These are phyloP conservation scores for Picea abies DNA, from an alignment of 83 land plant species.

Conservation along the genomic window DNA sequence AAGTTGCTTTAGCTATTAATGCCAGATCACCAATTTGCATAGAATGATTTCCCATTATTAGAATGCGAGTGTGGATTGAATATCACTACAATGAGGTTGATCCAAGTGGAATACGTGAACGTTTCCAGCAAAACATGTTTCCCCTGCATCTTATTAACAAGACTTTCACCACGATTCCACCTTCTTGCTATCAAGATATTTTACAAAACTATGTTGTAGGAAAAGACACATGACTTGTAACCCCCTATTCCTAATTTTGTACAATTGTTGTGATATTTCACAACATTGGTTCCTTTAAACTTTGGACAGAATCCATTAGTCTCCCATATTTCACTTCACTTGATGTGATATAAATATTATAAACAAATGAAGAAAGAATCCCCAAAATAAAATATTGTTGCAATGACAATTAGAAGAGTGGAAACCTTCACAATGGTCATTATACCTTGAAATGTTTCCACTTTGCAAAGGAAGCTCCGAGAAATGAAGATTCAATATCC, in stretches of 20 bases:
- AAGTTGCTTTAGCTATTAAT: constrained; percentile 57
- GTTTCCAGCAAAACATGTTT: constrained; percentile 72
- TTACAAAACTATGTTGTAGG: constrained; percentile 84
- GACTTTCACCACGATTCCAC: constrained; percentile 77
- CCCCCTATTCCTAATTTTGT: constrained; percentile 16
- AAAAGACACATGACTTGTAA: constrained; percentile 68
- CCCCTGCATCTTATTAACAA: constrained; percentile 82
- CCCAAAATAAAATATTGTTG: too few relatives aligned
- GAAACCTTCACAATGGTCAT: background rate
- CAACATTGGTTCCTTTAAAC: too few relatives aligned
- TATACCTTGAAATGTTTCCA: background rate
- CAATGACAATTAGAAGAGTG: background rate
- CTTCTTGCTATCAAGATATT: constrained; percentile 64
- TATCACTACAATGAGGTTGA: constrained; percentile 69
- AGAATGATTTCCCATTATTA: too few relatives aligned
- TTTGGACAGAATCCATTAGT: too few relatives aligned
- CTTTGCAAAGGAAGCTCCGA: background rate
- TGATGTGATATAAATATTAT: too few relatives aligned
- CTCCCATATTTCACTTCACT: too few relatives aligned
- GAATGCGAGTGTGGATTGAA: too few relatives aligned
- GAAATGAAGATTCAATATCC: background rate
- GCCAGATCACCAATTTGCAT: too few relatives aligned
- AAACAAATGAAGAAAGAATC: too few relatives aligned
- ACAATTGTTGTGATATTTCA: too few relatives aligned
- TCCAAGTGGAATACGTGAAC: constrained; percentile 83